Conservation (phyloP, 2,329 filamentous ascomycete genomes). For the Trichocomaceae sp. region DNA sequence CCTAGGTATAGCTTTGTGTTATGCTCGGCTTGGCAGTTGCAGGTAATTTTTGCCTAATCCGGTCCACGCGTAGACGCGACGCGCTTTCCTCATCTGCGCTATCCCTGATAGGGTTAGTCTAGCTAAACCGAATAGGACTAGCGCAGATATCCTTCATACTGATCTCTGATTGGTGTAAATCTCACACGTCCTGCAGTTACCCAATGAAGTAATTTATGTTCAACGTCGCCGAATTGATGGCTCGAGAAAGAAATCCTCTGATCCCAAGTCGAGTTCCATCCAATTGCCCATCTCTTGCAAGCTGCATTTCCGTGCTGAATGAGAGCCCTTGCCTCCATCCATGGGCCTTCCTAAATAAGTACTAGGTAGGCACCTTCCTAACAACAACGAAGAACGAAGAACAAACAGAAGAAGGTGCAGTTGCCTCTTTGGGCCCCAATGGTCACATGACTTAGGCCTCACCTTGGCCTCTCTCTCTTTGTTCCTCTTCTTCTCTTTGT, state of each 20-base stretch:
- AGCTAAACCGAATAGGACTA: background rate
- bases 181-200: background rate
- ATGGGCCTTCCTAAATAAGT: too few species aligned
- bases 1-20: too few species aligned
- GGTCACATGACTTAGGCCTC: background rate
- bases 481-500: background rate
- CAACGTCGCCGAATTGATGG: background rate
- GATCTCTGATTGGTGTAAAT: too few species aligned
- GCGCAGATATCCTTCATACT: background rate
- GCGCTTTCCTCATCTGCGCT: background rate
- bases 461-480: background rate
- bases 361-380: background rate
- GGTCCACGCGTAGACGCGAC: constrained; percentile 4
- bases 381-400: background rate
- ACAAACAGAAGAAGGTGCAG: background rate
- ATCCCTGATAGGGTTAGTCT: too few species aligned
- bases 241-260: too few species aligned
- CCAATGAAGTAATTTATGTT: background rate
- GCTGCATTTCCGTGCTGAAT: background rate
- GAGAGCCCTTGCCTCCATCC: background rate
- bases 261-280: too few species aligned
- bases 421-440: background rate
- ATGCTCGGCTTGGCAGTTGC: background rate
- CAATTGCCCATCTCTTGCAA: background rate
- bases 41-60: constrained; percentile 10